Evolutionary conservation across 805 yeast species (phyloP).

Genomic region (Pichia membranifaciens): DNA sequence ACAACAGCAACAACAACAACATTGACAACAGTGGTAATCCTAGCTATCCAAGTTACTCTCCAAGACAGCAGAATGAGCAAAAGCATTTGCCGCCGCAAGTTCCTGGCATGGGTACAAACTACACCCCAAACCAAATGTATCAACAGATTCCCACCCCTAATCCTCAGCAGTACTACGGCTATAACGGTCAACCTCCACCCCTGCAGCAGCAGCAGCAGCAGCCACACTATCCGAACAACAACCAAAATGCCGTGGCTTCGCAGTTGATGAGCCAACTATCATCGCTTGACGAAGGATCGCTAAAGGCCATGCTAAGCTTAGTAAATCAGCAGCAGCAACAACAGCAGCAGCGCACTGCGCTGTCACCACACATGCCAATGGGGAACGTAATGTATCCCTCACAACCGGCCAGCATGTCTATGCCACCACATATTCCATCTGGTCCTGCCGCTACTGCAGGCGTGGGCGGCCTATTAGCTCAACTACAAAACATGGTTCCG

Average conservation of each 20-base stretch:
- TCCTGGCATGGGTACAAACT: slow-evolving; percentile 2
- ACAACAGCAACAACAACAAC: not conserved
- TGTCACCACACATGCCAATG: slow-evolving; percentile 1
- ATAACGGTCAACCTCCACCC: slow-evolving; percentile 6
- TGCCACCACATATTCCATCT: not conserved
- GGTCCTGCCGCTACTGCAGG: not conserved
- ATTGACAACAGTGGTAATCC: not conserved
- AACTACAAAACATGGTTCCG: slow-evolving; percentile 4
- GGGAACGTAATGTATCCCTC: not conserved
- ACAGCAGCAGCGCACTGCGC: slow-evolving; percentile 4
- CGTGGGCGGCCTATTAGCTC: slow-evolving; percentile 1
- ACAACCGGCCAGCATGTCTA: not conserved
- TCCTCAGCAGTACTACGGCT: slow-evolving; percentile 9
- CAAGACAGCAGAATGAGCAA: slow-evolving; percentile 11
- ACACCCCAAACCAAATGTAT: slow-evolving; percentile 9
- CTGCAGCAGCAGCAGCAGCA: too few species aligned
- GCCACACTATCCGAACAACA: not conserved
- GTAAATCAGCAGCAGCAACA: slow-evolving; percentile 22
- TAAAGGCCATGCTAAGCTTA: slow-evolving; percentile 30
- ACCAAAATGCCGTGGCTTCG: slow-evolving; percentile 1
- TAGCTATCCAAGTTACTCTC: slow-evolving; percentile 7
- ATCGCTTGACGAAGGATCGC: slow-evolving; percentile 28
- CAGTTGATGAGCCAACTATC: slow-evolving; percentile 21
- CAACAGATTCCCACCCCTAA: slow-evolving; percentile 3
- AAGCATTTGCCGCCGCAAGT: slow-evolving; percentile 13